Evolutionary conservation across 2,329 filamentous ascomycete species (phyloP).

Genomic region (Pseudogymnoascus sp.): DNA sequence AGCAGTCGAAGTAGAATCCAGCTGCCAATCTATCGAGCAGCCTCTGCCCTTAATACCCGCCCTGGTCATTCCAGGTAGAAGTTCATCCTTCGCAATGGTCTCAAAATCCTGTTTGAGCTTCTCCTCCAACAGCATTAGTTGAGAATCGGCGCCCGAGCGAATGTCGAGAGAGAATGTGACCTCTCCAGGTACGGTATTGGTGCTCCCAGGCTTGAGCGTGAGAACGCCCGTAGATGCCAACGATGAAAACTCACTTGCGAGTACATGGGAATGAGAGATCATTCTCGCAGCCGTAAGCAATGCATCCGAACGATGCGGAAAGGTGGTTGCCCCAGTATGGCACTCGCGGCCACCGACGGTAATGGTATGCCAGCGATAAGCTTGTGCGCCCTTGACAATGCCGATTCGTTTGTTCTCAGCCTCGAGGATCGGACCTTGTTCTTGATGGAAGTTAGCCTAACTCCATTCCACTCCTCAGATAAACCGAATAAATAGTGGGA

Average conservation of each 20-base stretch:
- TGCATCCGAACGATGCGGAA: constrained; percentile 59
- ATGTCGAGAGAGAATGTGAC: constrained; percentile 65
- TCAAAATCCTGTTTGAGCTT: constrained; percentile 52
- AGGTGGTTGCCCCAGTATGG: constrained; percentile 69
- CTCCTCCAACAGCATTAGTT: constrained; percentile 50
- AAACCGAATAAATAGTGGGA: neutral
- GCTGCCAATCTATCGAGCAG: constrained; percentile 49
- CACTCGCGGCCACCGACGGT: constrained; percentile 59
- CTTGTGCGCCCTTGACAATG: constrained; percentile 66
- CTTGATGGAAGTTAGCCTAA: neutral
- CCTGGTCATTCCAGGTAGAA: constrained; percentile 40
- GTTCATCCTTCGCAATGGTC: constrained; percentile 49
- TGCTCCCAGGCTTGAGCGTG: constrained; percentile 57
- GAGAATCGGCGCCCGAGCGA: constrained; percentile 49
- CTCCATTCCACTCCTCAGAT: neutral
- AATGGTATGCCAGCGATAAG: constrained; percentile 67
- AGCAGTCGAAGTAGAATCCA: constrained; percentile 55
- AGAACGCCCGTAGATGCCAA: constrained; percentile 66
- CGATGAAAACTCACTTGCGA: constrained; percentile 52
- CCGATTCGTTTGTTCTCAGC: constrained; percentile 56
- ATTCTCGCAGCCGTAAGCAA: constrained; percentile 60
- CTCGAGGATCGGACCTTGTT: constrained; percentile 73
- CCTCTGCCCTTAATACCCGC: constrained; percentile 40
- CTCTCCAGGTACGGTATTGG: constrained; percentile 65
- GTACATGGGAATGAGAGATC: constrained; percentile 57